phyloP scores from a whole-genome alignment of 2,329 filamentous ascomycete species.

The Aspergillus pseudoglaucus region DNA sequence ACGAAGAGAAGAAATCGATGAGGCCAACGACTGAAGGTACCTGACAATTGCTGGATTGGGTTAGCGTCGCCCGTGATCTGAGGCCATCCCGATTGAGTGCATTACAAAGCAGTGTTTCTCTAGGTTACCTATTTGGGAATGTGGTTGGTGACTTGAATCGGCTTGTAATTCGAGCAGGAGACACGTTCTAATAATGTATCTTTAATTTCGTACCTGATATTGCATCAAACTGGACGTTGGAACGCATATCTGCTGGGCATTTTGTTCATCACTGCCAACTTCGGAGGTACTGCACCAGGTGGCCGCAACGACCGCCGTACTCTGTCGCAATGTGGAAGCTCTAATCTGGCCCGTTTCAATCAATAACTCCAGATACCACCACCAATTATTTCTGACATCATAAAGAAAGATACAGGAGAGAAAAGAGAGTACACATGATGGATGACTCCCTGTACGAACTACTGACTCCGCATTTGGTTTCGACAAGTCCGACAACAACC shows the following conservation, averaged over 20 bases:
- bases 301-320: constrained; percentile 25
- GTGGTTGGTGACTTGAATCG: no score
- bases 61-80: constrained; percentile 5
- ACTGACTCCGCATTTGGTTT: constrained; percentile 55
- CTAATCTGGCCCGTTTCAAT: constrained; percentile 9
- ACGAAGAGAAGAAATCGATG: constrained; percentile 1
- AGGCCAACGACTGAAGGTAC: background rate
- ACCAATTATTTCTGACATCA: background rate
- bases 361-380: constrained; percentile 10
- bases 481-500: constrained; percentile 17
- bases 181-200: no score
- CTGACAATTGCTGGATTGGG: constrained; percentile 2
- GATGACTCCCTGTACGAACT: constrained; percentile 70
- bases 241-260: no score
- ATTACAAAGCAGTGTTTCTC: background rate
- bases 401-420: background rate
- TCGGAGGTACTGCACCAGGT: constrained; percentile 21
- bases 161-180: no score
- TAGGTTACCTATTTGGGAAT: no score
- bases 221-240: no score
- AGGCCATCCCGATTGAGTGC: constrained; percentile 5
- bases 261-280: background rate
- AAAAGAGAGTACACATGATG: constrained; percentile 37
- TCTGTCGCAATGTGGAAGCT: constrained; percentile 1
- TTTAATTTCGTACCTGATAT: no score